Evolutionary conservation across 306 rosid genomes (phyloP).

Genomic region (Oxytropis ochrocephala): DNA sequence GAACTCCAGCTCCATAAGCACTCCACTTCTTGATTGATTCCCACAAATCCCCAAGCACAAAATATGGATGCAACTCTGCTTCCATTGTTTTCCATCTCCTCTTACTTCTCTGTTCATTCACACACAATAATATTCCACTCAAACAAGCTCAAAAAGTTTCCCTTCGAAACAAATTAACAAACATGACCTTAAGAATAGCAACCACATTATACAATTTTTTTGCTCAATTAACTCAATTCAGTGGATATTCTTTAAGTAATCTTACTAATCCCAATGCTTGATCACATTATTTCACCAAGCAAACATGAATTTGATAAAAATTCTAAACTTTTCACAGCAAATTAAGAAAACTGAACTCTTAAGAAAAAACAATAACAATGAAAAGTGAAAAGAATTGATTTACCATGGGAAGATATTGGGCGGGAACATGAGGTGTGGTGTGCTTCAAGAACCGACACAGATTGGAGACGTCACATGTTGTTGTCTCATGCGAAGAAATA

Average conservation of each 20-base stretch:
- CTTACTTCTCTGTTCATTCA: slow-evolving; percentile 39
- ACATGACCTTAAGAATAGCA: neutral
- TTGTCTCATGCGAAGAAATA: slow-evolving; percentile 31
- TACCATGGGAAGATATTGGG: slow-evolving; percentile 52
- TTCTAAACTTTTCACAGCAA: neutral
- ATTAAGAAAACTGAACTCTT: neutral
- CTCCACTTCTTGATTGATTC: slow-evolving; percentile 76
- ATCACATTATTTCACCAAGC: neutral
- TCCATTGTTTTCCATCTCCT: slow-evolving; percentile 44
- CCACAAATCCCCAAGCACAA: slow-evolving; percentile 75
- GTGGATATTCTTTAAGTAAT: neutral
- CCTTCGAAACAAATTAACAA: neutral
- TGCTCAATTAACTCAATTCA: neutral
- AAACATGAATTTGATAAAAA: neutral
- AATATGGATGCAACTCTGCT: slow-evolving; percentile 46
- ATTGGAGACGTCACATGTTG: slow-evolving; percentile 33
- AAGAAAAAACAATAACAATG: neutral
- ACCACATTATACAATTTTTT: neutral
- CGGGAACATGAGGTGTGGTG: slow-evolving; percentile 52
- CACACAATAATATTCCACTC: neutral
- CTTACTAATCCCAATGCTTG: neutral
- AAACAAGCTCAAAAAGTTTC: neutral
- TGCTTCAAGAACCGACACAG: slow-evolving; percentile 64
- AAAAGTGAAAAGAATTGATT: slow-evolving; percentile 7
- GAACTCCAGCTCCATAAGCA: slow-evolving; percentile 71